Percentiles rank a stretch among this genome's conserved stretches.
These are phyloP conservation scores for Phytophthora boehmeriae DNA, from an alignment of 352 stramenopile species.

Conservation along the genomic window DNA sequence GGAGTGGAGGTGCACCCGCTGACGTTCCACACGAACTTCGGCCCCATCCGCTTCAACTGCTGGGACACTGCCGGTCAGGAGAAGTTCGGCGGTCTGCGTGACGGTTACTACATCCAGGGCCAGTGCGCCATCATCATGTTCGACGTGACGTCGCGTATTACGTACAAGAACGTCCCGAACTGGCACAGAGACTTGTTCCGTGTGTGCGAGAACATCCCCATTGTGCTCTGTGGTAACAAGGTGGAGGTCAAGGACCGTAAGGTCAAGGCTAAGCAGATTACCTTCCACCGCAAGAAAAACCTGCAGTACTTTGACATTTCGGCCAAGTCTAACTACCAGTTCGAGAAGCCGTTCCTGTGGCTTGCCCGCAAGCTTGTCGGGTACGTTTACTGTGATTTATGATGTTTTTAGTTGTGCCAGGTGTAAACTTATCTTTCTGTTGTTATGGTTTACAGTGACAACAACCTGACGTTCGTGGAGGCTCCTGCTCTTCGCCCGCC, in stretches of 20 bases:
- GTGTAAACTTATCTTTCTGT: conserved; percentile 15
- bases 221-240: conserved; percentile 99
- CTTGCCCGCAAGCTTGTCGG: conserved; percentile 98
- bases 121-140: conserved; percentile 99
- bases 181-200: conserved; percentile 99
- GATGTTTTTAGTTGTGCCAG: neutral
- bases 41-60: conserved; percentile 99
- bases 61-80: conserved; percentile 99
- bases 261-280: conserved; percentile 99
- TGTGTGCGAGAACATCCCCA: conserved; percentile 99
- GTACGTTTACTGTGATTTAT: conserved; percentile 52
- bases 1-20: conserved; percentile 99
- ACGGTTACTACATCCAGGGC: conserved; percentile 99
- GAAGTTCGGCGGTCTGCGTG: conserved; percentile 96
- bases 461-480: conserved; percentile 99
- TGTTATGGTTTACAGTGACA: conserved; percentile 77
- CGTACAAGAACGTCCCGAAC: conserved; percentile 99
- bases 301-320: conserved; percentile 99
- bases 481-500: conserved; percentile 95
- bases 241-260: conserved; percentile 99
- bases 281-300: conserved; percentile 99
- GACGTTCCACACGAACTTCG: conserved; percentile 99
- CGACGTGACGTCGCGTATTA: conserved; percentile 99
- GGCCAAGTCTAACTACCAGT: conserved; percentile 99
- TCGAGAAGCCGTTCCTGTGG: conserved; percentile 99